Base-by-base conservation (phyloP, 495 filamentous ascomycete species). In the Aspergillus incahuasiensis region DNA sequence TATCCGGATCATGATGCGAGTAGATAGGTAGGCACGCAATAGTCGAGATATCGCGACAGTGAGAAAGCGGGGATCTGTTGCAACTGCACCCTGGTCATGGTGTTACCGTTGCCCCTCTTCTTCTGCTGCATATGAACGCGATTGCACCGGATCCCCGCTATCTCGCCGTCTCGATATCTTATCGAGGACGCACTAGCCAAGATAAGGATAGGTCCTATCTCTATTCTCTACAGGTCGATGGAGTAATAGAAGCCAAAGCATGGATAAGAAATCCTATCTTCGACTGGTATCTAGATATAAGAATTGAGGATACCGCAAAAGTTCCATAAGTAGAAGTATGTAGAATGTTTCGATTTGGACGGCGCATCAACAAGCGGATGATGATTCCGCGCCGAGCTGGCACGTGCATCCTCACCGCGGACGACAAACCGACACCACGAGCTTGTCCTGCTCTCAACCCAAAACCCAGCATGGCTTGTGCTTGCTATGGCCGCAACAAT, bases 401-500 rank as follows among this genome's bases (percentile, higher is more conserved):
- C 53, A 55, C 53, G 53, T 55, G 53, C 35, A 30, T 50, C 48
- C 12, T 51, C 48, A 41, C 48, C 48, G 48, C 30, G 32, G 47
- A 16, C 20, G 8, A 20, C 6, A 19, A 12, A 21, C 1, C 6
- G 13, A 46, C n/a, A 35, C 21, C 46, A 48, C 24, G 8, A 47
- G 25, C 25, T 47, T 47, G 3, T 15, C 32, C 44, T 21, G 21
- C 41, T 47, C 44, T 47, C 28, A 19, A 48, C 18, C 46, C 22
- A 34, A 21, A 35, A 52, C 41, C 21, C 55, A 68, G 50, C 44
- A 68, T 65, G 62, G 62, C 60, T 56, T 62, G 47, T 32, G 13
- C 24, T 45, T 35, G 55, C 41, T 40, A 68, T 68, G 65, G 60
- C 60, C 28, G 40, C 55, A 43, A 40, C 47, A 47, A 55, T 45